Percentiles rank a stretch among this genome's conserved stretches.
Evolutionary conservation across 257 asterid genomes (phyloP).

Genomic region (Perilla frutescens): DNA sequence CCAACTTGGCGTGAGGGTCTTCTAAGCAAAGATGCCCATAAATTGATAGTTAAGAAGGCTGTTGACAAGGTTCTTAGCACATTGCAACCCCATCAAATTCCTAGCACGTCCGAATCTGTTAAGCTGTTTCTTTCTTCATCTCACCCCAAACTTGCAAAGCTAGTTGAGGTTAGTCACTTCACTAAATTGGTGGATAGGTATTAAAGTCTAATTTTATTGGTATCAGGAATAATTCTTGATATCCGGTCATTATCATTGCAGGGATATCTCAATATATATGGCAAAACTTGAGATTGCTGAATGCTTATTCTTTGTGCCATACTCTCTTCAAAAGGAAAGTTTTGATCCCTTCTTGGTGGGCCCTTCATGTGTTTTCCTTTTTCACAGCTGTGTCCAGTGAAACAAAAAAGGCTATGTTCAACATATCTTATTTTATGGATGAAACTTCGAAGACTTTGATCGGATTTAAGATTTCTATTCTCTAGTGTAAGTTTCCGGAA

Average conservation of each 20-base stretch:
- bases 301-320: slow-evolving; percentile 28
- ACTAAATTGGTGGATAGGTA: slow-evolving; percentile 25
- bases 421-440: slow-evolving; percentile 33
- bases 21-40: slow-evolving; percentile 83
- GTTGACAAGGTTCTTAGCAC: slow-evolving; percentile 74
- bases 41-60: slow-evolving; percentile 73
- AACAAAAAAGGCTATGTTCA: slow-evolving; percentile 29
- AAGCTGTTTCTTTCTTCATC: slow-evolving; percentile 60
- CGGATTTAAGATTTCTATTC: slow-evolving; percentile 27
- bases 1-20: slow-evolving; percentile 85
- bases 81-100: slow-evolving; percentile 67
- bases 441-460: slow-evolving; percentile 24
- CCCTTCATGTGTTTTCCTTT: slow-evolving; percentile 15
- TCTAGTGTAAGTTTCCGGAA: slow-evolving; percentile 24
- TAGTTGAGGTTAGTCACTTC: slow-evolving; percentile 79
- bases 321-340: slow-evolving; percentile 33
- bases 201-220: slow-evolving; percentile 26
- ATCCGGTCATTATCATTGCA: slow-evolving; percentile 58
- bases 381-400: slow-evolving; percentile 28
- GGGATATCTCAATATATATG: slow-evolving; percentile 78
- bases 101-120: slow-evolving; percentile 63
- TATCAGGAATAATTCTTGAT: slow-evolving; percentile 34
- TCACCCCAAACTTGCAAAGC: slow-evolving; percentile 68
- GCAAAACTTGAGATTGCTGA: slow-evolving; percentile 55
- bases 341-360: slow-evolving; percentile 34